These are phyloP conservation scores for Fraxinus sp. DNA, from an alignment of 305 asterid genomes.

Conservation along the genomic window DNA sequence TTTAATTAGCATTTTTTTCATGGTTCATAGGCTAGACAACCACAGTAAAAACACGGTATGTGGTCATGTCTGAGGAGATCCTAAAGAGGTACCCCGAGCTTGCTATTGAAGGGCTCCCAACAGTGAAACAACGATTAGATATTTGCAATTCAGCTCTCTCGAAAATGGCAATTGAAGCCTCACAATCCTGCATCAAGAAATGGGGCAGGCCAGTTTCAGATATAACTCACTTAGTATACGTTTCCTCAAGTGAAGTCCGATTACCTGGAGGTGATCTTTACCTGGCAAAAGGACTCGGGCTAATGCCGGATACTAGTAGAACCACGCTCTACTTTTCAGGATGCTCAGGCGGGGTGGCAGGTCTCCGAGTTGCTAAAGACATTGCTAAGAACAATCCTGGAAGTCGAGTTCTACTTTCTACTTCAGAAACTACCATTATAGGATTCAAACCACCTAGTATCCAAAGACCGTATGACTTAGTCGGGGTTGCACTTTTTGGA, in stretches of 20 bases:
- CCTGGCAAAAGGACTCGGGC: constrained; percentile 84
- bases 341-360: constrained; percentile 97
- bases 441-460: constrained; percentile 85
- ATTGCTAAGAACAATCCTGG: constrained; percentile 92
- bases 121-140: constrained; percentile 67
- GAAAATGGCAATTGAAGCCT: constrained; percentile 83
- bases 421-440: constrained; percentile 87
- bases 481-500: constrained; percentile 88
- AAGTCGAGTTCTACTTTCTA: constrained; percentile 68
- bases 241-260: constrained; percentile 71
- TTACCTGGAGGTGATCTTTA: constrained; percentile 81
- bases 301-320: constrained; percentile 57
- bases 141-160: constrained; percentile 87
- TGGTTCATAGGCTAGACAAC: constrained; percentile 71
- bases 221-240: constrained; percentile 69
- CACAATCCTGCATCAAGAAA: constrained; percentile 55
- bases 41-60: constrained; percentile 87
- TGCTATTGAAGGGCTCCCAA: constrained; percentile 71
- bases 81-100: constrained; percentile 79
- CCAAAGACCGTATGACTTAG: constrained; percentile 74
- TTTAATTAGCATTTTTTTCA: neutral
- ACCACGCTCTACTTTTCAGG: constrained; percentile 86
- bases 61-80: constrained; percentile 96
- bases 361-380: constrained; percentile 90
- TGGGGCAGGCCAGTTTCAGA: constrained; percentile 67